phyloP scores from a whole-genome alignment of 805 yeast genomes.

The Dipodascus albidus region DNA sequence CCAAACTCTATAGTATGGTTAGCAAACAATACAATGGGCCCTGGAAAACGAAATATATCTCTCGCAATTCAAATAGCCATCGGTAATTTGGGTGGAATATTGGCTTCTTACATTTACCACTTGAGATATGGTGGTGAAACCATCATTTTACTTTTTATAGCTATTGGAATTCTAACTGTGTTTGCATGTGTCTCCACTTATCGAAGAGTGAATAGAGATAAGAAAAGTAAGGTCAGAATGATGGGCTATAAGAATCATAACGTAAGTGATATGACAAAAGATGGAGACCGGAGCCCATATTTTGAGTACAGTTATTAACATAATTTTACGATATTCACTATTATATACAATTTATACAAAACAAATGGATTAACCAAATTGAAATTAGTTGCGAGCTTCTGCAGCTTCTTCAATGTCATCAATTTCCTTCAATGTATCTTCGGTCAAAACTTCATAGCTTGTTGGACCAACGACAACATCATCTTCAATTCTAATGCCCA shows the following conservation, averaged over 20 bases:
- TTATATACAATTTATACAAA: not conserved
- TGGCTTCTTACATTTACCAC: conserved; percentile 31
- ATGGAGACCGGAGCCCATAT: conserved; percentile 2
- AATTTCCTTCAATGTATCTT: conserved; percentile 78
- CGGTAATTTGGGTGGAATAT: conserved; percentile 34
- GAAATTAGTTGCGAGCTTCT: not conserved
- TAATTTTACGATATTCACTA: not conserved
- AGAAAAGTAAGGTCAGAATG: not conserved
- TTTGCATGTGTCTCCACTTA: not conserved
- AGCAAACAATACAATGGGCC: not conserved
- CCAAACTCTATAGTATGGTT: conserved; percentile 3
- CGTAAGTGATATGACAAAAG: not conserved
- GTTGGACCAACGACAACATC: conserved; percentile 74
- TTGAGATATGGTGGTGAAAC: not conserved
- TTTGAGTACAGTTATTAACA: not conserved
- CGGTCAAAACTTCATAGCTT: conserved; percentile 50
- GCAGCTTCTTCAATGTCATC: conserved; percentile 52
- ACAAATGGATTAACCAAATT: not conserved
- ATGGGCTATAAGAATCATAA: not conserved
- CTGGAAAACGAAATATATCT: conserved; percentile 18
- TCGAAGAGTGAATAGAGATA: not conserved
- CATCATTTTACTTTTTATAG: not conserved
- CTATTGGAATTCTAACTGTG: conserved; percentile 1
- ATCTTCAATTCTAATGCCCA: conserved; percentile 93
- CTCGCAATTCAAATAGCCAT: conserved; percentile 32